Conservation (phyloP, 2,329 filamentous ascomycete genomes). For the Calonectria leucothoes region DNA sequence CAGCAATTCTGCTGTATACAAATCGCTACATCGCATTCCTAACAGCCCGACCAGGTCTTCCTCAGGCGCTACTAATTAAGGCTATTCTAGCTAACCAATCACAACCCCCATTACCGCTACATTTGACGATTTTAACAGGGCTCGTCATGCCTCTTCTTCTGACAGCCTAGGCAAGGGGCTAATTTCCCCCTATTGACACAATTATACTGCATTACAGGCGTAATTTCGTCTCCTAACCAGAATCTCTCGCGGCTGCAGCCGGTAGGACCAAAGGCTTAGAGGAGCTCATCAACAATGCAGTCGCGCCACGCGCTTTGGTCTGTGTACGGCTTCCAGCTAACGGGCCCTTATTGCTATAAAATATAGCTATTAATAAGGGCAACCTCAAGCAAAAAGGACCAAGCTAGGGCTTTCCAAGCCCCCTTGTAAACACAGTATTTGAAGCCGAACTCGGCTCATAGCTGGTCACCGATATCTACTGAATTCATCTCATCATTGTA, state of each 20-base stretch:
- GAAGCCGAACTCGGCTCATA: background rate
- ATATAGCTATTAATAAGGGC: background rate
- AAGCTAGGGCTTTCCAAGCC: background rate
- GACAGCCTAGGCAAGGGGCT: background rate
- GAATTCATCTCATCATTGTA: constrained; percentile 27
- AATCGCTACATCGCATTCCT: background rate
- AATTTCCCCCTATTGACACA: background rate
- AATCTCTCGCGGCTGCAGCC: background rate
- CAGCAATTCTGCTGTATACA: background rate
- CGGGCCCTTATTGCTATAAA: background rate
- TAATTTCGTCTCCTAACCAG: background rate
- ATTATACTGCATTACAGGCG: background rate
- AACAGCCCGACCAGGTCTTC: background rate
- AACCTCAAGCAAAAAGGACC: background rate
- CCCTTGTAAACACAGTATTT: background rate
- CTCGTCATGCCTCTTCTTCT: background rate
- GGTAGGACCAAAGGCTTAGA: background rate
- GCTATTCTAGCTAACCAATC: background rate
- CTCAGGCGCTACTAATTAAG: background rate
- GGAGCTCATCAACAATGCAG: background rate
- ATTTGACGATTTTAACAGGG: background rate
- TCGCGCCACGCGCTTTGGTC: background rate
- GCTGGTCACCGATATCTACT: constrained; percentile 25
- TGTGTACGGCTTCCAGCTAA: background rate
- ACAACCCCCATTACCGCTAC: background rate